Base-by-base conservation (phyloP, 345 rosid genomes). In the Nephelium lappaceum region DNA sequence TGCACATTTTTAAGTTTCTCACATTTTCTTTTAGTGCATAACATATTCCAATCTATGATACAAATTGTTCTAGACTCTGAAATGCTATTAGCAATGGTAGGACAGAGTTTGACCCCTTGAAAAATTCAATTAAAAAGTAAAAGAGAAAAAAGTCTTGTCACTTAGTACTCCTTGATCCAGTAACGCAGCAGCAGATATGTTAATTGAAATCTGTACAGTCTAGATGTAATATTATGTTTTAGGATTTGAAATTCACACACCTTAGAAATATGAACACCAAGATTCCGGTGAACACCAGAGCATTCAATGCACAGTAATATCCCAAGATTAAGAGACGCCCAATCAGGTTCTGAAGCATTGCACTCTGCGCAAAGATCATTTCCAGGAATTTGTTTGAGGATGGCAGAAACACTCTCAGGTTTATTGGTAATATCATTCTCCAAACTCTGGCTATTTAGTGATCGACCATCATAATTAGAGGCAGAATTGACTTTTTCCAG, bases 241-340 rank as follows among this genome's bases (percentile, higher is more conserved):
- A 15, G 27, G 45, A 19, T 71, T 68, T 15, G 73, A 70, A 80
- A 73, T 41, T 21, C 72, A 12, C 47, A 78, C 79, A 91, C 98
- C 97, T 95, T 95, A 69, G 98, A 95, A 74, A 93, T 86, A 82
- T 91, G 98, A 81, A 95, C 97, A 8, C 98, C 98, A 47, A 93
- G 96, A 84, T 93, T 95, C 79, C 97, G 89, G 63, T 93, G 98
- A 81, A 91, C 91, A 63, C 98, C 96, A 77, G 98, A 94, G 81
- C 97, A 94, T 82, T 93, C 93, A 5, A 93, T 94, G 81, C 97
- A 94, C 77, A 94, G 78, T 60, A 94, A 84, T 75, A 93, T 88
- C 63, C 97, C 97, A 83, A 94, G 97, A 88, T 94, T 94, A 71
- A 94, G 90, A 11, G 97, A 93, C 65, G 97, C 98, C 98, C 98